These are phyloP conservation scores for Lophiostoma macrostomum DNA, from an alignment of 495 filamentous ascomycete species.

Conservation along the genomic window DNA sequence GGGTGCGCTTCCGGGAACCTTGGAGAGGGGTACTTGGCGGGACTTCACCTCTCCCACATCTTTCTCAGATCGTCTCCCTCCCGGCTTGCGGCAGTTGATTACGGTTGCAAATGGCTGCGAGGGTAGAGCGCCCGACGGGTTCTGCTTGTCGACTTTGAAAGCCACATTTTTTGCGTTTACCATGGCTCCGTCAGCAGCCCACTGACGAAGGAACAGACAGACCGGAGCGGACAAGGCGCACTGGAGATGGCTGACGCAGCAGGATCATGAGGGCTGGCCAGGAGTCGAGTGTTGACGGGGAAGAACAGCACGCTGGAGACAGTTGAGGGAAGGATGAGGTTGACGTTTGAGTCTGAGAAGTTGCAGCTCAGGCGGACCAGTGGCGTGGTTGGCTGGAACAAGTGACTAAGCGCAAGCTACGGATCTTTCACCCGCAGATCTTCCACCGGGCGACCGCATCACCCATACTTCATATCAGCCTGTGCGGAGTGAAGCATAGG, in stretches of 20 bases:
- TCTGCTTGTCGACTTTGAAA: slow-evolving; percentile 28
- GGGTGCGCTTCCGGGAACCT: not conserved
- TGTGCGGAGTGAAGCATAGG: not conserved
- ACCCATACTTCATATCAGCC: slow-evolving; percentile 3
- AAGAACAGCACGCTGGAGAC: not conserved
- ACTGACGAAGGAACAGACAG: slow-evolving; percentile 9
- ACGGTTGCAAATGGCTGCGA: slow-evolving; percentile 15
- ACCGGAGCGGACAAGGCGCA: not conserved
- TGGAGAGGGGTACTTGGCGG: slow-evolving; percentile 13
- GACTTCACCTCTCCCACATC: slow-evolving; percentile 5
- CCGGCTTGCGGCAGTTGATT: slow-evolving; percentile 27
- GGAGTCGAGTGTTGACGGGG: not conserved
- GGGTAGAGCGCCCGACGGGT: slow-evolving; percentile 1
- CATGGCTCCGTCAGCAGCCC: slow-evolving; percentile 25
- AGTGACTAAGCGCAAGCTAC: not conserved
- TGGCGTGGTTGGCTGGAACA: slow-evolving; percentile 1
- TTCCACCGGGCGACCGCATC: not conserved
- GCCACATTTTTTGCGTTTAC: slow-evolving; percentile 29
- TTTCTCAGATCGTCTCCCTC: slow-evolving; percentile 5
- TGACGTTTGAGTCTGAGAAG: slow-evolving; percentile 2
- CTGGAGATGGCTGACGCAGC: not conserved
- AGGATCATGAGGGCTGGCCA: not conserved
- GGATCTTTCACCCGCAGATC: not conserved
- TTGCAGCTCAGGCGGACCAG: not conserved
- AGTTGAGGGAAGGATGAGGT: slow-evolving; percentile 4